Percentiles rank a stretch among this genome's conserved stretches.
These are phyloP conservation scores for Trichoderma virens DNA, from an alignment of 495 filamentous ascomycete species.

Conservation along the genomic window DNA sequence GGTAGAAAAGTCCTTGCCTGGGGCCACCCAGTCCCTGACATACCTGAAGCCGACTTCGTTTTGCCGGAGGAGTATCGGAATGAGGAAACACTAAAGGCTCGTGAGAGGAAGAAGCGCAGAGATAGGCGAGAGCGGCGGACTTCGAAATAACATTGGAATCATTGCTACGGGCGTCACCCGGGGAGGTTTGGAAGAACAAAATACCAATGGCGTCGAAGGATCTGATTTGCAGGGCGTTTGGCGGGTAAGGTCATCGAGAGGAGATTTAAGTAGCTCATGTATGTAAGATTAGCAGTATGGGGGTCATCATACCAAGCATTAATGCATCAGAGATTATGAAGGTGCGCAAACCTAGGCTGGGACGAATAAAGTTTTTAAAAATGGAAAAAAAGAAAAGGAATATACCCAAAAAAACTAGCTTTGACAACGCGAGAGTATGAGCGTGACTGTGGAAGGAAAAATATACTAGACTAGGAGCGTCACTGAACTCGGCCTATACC, in stretches of 20 bases:
- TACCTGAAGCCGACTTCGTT: constrained; percentile 60
- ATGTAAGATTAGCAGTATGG: no score
- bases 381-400: background rate
- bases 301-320: background rate
- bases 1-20: constrained; percentile 58
- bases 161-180: constrained; percentile 2
- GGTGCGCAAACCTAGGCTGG: background rate
- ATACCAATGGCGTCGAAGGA: background rate
- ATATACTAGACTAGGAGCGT: no score
- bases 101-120: constrained; percentile 51
- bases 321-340: background rate
- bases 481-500: no score
- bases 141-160: background rate
- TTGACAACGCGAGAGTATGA: no score
- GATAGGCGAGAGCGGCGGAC: constrained; percentile 19
- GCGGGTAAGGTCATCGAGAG: background rate
- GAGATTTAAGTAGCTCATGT: background rate
- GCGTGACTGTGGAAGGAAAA: no score
- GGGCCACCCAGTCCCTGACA: constrained; percentile 72
- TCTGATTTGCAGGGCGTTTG: constrained; percentile 6
- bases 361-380: no score
- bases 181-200: constrained; percentile 9
- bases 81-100: constrained; percentile 55
- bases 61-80: constrained; percentile 65
- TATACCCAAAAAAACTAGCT: background rate